Evolutionary conservation across 768 basidiomycete genomes (phyloP).

Genomic region (Kwoniella bestiolae): DNA sequence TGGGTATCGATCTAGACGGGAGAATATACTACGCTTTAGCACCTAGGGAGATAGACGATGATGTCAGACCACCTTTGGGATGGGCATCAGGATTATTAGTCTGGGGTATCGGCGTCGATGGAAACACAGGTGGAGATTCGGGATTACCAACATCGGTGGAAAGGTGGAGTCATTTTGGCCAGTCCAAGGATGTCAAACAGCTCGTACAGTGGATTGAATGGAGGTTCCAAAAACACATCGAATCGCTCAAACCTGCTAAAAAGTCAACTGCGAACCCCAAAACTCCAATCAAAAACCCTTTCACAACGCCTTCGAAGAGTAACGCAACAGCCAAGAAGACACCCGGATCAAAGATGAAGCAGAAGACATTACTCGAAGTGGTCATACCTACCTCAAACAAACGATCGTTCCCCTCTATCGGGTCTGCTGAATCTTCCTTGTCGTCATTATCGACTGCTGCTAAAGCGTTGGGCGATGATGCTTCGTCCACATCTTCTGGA

Average conservation of each 20-base stretch:
- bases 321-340: conserved; percentile 12
- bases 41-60: conserved; percentile 28
- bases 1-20: conserved; percentile 42
- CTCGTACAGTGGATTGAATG: conserved; percentile 36
- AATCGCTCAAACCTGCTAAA: conserved; percentile 14
- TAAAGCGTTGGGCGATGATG: conserved; percentile 6
- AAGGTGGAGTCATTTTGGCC: conserved; percentile 46
- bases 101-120: conserved; percentile 26
- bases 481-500: conserved; percentile 12
- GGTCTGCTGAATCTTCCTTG: not conserved
- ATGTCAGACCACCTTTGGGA: conserved; percentile 31
- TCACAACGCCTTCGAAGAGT: not conserved
- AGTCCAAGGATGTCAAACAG: conserved; percentile 20
- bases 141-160: conserved; percentile 13
- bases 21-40: conserved; percentile 38
- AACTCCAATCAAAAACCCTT: conserved; percentile 5
- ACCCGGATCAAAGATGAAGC: conserved; percentile 9
- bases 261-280: conserved; percentile 4
- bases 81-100: conserved; percentile 46
- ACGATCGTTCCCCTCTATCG: no score
- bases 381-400: conserved; percentile 23
- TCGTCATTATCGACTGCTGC: conserved; percentile 1
- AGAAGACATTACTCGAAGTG: conserved; percentile 21
- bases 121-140: not conserved
- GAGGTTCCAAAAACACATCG: conserved; percentile 15